Base-by-base conservation (phyloP, 805 yeast species). In the Candida pseudofarinosa region DNA sequence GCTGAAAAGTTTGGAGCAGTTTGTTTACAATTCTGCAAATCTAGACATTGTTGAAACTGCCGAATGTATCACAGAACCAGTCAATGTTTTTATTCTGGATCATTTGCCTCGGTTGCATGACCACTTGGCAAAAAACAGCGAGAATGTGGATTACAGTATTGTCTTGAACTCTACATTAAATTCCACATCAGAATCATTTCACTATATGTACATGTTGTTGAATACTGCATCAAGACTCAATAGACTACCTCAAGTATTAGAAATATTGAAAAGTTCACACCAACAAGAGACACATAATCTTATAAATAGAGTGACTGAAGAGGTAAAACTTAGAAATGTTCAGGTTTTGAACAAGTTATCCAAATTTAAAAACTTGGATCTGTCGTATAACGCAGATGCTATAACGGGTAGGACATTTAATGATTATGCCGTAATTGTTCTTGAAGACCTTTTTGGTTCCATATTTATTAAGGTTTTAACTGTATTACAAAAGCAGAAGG, bases 361-460 rank as follows among this genome's bases (percentile, higher is more conserved):
- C 20, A 64, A 65, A 43, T 46, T 65, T 30, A 58, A 57, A 28
- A 56, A 58, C n/a, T 53, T 60, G 40, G 71, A 68, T 7, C 52
- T 50, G 14, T 39, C 43, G 7, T 42, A 44, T 6, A 43, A 51
- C 2, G 42, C 53, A 14, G 66, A 59, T 20, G 43, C 51, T 12
- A 47, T 61, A 20, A 59, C 61, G 4, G 61, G 53, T n/a, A 53
- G 45, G 31, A 51, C 50, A 26, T 60, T 69, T 41, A 72, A 74
- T 45, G 83, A 80, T 45, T 67, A 73, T 8, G 60, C 78, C 10
- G 75, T 81, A 0, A 59, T 74, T 0, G 73, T 87, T 0, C 63
- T 89, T 26, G 79, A 82, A 49, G 88, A 87, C 47, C 71, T 88
- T 33, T 84, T 85, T 48, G 79, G 85, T 60, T 71, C 80, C 6